Base-by-base conservation (phyloP, 208 protist species). In the Naegleria lovaniensis region DNA sequence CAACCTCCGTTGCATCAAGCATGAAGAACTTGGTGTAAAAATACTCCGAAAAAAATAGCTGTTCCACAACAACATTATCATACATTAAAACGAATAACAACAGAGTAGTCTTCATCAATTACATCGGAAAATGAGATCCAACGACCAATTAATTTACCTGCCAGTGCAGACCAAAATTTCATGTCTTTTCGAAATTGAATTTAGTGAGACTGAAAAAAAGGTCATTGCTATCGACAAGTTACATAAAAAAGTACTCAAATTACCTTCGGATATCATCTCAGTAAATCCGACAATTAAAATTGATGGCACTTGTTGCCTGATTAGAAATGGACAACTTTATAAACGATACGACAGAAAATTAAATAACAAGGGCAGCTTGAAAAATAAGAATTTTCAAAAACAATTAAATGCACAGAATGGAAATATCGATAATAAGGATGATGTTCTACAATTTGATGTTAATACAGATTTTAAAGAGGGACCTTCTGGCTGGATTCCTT, bases 311-410 rank as follows among this genome's bases (percentile, higher is more conserved):
- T 79, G 67, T 36, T 79, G 67, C n/a, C 9, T 79, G 7, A 33
- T 79, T 79, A 25, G 67, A 36, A 25, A 79, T 36, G 67, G 25
- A 13, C 19, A 79, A 79, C n/a, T 79, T 36, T 79, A 36, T 79
- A 79, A 79, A 79, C 16, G 67, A 36, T 79, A 36, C 36, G 67
- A 79, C 36, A 79, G 67, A 79, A 79, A 79, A 79, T 79, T 79
- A 33, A 79, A 79, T 36, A 9, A 0, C 7, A 36, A 25, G 29
- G 67, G 67, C 9, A 36, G 6, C 6, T 36, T 13, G 16, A 79
- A 79, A 33, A 79, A 79, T 79, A 79, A 79, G 29, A 11, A 15
- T 36, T 36, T 36, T 79, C 67, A 79, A 79, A 79, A 79, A 79
- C 25, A 79, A 36, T 36, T 79, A 36, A 16, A 75, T n/a, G 0